These are phyloP conservation scores for Bruguiera hainesii DNA, from an alignment of 441 rosid genomes.

Conservation along the genomic window DNA sequence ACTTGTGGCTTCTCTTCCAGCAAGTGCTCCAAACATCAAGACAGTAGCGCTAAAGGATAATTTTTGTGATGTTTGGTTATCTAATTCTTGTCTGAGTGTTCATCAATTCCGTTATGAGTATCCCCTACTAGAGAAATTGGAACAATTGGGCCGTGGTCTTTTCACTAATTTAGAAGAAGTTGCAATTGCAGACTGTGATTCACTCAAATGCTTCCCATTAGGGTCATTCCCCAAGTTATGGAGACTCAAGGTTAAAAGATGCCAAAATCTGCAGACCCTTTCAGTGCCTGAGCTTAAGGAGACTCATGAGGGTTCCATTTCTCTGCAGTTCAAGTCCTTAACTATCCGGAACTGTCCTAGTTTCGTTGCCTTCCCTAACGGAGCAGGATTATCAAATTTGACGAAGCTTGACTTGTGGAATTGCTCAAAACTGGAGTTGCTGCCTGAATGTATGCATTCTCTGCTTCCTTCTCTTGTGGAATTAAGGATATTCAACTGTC, in stretches of 20 bases:
- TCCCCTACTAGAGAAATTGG: conserved; percentile 5
- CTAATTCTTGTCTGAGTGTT: conserved; percentile 9
- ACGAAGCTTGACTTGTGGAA: conserved; percentile 29
- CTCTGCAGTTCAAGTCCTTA: conserved; percentile 5
- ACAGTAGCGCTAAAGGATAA: background rate
- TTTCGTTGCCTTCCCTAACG: conserved; percentile 28
- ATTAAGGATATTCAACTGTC: conserved; percentile 30
- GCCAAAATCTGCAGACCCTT: conserved; percentile 33
- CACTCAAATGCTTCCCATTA: conserved; percentile 30
- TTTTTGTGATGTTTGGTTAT: conserved; percentile 14
- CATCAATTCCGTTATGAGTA: conserved; percentile 19
- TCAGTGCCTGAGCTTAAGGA: conserved; percentile 4
- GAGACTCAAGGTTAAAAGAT: conserved; percentile 26
- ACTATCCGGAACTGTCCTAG: conserved; percentile 31
- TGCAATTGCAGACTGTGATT: conserved; percentile 12
- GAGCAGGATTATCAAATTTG: conserved; percentile 31
- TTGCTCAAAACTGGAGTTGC: conserved; percentile 35
- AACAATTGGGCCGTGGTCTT: background rate
- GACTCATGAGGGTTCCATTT: conserved; percentile 20
- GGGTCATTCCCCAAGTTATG: conserved; percentile 31
- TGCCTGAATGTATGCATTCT: conserved; percentile 30
- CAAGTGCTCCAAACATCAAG: conserved; percentile 8
- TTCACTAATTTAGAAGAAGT: conserved; percentile 9
- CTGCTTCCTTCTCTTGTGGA: conserved; percentile 27
- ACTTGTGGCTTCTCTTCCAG: conserved; percentile 15